Base-by-base conservation (phyloP, 2,329 filamentous ascomycete genomes). In the Aspergillus terreus region DNA sequence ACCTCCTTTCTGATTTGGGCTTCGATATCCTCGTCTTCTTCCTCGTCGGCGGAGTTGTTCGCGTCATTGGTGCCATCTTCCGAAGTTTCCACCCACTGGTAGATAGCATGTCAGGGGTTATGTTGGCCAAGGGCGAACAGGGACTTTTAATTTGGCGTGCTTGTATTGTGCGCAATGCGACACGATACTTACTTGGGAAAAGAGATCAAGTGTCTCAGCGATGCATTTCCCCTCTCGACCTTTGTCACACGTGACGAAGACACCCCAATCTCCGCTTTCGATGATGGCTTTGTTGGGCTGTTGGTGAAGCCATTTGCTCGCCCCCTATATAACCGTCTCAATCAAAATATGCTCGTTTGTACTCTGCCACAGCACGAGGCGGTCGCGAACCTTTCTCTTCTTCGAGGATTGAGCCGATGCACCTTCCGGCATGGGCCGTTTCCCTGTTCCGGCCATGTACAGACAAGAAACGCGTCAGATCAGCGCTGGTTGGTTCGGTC, bases 181-280 rank as follows among this genome's bases (percentile, higher is more conserved):
- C 10, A 35, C n/a, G 9, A 17, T 30, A 67, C 72, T 55, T 52
- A 82, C 80, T 66, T 82, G 75, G 36, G 76, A 72, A 61, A 86
- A 80, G 10, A 85, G 62, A 65, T 84, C 81, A 40, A 77, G 67
- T 46, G 82, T 70, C 58, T 86, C 83, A 42, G 72, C 71, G 19
- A 81, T 75, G 51, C 81, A 83, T 68, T 82, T 84, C 38, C 71
- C 73, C 69, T 86, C 83, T 61, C 76, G 79, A 54, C 81, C 81
- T 69, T 81, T 81, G 53, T 82, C 78, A 63, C 82, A 85, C 3
- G 83, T 84, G 40, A 82, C 78, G 74, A 83, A 85, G 25, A 86
- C 82, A 10, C 83, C 83, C 46, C 76, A 74, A 61, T 85, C 82
- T 14, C 82, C 83, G 48, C 58, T 63, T 51, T 75, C 71, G 46